Base-by-base conservation (phyloP, 345 rosid genomes). In the Euphorbia pulcherrima region DNA sequence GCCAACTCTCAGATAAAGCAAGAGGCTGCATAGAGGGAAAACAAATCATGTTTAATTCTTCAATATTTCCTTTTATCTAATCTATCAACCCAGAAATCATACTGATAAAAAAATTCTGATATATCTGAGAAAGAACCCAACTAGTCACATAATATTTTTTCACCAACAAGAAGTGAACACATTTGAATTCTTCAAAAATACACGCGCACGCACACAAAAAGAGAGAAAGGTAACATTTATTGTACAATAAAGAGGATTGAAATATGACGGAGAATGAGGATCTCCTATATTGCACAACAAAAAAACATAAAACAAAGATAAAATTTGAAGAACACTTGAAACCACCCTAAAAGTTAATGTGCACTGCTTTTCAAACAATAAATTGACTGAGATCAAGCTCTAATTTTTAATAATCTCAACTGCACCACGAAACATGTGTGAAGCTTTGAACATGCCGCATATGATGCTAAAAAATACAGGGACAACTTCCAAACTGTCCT, bases 1-100 rank as follows among this genome's bases (percentile, higher is more conserved):
- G 54, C 50, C 64, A 46, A 18, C 48, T 54, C 39, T 64, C 65
- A 62, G 77, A 61, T 74, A 54, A 44, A 68, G 60, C 58, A 61
- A 8, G 14, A 14, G 47, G 64, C 77, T 74, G 72, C 69, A 68
- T 0, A 16, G n/a, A 46, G 58, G 50, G 62, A 55, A 68, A 29
- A 17, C 17, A 29, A 16, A 35, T 46, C 24, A 12, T 29, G 41
- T 54, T 74, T 8, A 61, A 9, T n/a, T 28, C 28, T 47, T 30
- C 17, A 24, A n/a, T 52, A 40, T 63, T 52, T 48, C n/a, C 14
- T 40, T 54, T 37, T 40, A 53, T 27, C 20, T 29, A 39, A 47
- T 64, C 39, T 28, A 9, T 16, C n/a, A 58, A 35, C 48, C 28
- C 24, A 24, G 20, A 53, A 17, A 24, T 21, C 9, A 46, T 8